Evolutionary conservation across 2,329 filamentous ascomycete genomes (phyloP), one percentile per base, ranked within the genome.

Genomic region (Triangularia setosa): DNA sequence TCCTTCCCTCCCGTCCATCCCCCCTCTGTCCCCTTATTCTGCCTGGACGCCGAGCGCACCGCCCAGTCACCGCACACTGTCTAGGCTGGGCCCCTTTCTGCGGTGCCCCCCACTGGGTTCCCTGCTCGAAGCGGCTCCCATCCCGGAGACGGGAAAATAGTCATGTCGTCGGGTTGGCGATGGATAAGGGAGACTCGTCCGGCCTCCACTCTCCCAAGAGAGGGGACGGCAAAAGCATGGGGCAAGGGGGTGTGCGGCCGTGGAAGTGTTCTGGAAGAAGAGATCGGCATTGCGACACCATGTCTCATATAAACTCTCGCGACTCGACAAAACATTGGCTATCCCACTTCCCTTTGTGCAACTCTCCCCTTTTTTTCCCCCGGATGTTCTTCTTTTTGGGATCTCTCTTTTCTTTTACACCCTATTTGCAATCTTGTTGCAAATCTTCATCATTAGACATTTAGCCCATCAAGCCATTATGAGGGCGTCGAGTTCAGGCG

Each of bases 231-330:
- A 33, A 35, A 53, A 52, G 48, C 44, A 40, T 54, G 25, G 18
- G 12, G 18, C 16, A 27, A 27, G 52, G 52, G 52, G 30, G 58
- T 25, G 52, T 28, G 27, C 28, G 24, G 59, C 56, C 35, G 63
- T 56, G 59, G 65, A 67, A 65, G 62, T 18, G 60, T 69, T 67
- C 63, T 69, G 62, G 65, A 69, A 69, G 67, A 48, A 59, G 61
- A 65, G 68, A 70, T 70, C 64, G 66, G 48, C 69, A 68, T 68
- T 69, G 67, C 65, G 68, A 69, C 67, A 68, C 64, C 60, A 67
- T 70, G 70, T 70, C 70, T 71, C 69, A 71, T 65, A 66, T 61
- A 56, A 44, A 62, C 61, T 58, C 57, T 40, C 53, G 27, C 23
- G 12, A n/a, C 64, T 53, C 61, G 44, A 62, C 66, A 59, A 58